Evolutionary conservation across 139 green algal species (phyloP).

Genomic region (Chlamydomonas applanata): DNA sequence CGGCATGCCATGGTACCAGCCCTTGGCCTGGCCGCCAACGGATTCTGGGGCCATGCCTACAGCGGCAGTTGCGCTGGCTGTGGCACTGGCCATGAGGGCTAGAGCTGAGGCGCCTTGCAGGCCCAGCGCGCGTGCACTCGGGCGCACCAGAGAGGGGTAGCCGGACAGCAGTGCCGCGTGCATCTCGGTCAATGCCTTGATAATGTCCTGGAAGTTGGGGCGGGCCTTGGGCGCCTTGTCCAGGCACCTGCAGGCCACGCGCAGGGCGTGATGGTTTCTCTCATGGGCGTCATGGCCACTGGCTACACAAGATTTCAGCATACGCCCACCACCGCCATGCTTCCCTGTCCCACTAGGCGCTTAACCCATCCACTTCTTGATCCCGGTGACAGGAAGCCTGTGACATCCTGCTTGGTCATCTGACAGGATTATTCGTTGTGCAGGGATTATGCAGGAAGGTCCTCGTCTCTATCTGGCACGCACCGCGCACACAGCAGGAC

Average conservation of each 20-base stretch:
- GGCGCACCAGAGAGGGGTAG: background rate
- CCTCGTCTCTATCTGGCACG: too few species aligned
- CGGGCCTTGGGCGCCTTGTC: background rate
- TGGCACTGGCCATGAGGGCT: background rate
- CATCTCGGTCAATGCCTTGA: background rate
- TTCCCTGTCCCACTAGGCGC: too few species aligned
- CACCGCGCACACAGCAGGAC: too few species aligned
- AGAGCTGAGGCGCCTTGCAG: background rate
- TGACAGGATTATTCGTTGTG: too few species aligned
- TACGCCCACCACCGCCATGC: too few species aligned
- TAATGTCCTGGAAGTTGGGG: background rate
- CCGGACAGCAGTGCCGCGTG: background rate
- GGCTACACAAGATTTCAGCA: background rate
- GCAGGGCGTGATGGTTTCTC: background rate
- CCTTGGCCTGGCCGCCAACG: background rate
- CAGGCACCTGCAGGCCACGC: constrained; percentile 1
- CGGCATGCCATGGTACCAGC: constrained; percentile 11
- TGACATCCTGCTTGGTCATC: too few species aligned
- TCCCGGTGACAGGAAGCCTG: too few species aligned
- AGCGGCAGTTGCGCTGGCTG: background rate
- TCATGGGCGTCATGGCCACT: background rate
- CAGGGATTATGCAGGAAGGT: too few species aligned
- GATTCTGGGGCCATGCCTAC: background rate
- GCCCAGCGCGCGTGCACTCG: background rate
- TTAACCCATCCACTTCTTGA: too few species aligned